phyloP scores from a whole-genome alignment of 768 basidiomycete species.

The Suillus fuscotomentosus region DNA sequence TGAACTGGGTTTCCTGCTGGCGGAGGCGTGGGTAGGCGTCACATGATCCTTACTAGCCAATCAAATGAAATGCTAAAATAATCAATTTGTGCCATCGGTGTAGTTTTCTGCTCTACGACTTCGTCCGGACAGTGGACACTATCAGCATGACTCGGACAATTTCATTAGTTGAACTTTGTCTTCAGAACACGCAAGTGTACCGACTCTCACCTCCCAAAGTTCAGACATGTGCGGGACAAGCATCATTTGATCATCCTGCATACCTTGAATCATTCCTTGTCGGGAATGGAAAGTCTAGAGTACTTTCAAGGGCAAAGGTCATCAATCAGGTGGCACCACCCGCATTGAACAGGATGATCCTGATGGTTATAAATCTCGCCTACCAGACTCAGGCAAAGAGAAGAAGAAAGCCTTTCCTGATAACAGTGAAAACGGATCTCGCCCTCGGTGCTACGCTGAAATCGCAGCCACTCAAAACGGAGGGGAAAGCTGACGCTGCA shows the following conservation, averaged over 20 bases:
- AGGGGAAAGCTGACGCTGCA: slow-evolving; percentile 56
- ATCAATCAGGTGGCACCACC: slow-evolving; percentile 61
- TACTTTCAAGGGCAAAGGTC: slow-evolving; percentile 69
- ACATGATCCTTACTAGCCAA: too few species aligned
- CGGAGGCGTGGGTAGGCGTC: slow-evolving; percentile 30
- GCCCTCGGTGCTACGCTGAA: slow-evolving; percentile 68
- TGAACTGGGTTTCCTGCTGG: slow-evolving; percentile 61
- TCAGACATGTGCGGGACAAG: neutral
- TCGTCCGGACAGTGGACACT: too few species aligned
- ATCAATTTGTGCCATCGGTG: too few species aligned
- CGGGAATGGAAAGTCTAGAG: slow-evolving; percentile 65
- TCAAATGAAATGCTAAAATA: too few species aligned
- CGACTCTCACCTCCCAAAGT: slow-evolving; percentile 5
- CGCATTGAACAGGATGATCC: slow-evolving; percentile 53
- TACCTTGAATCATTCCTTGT: slow-evolving; percentile 71
- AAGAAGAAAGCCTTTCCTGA: slow-evolving; percentile 31
- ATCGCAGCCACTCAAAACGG: slow-evolving; percentile 42
- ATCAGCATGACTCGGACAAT: too few species aligned
- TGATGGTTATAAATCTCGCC: slow-evolving; percentile 26
- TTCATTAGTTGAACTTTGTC: too few species aligned
- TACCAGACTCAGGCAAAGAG: slow-evolving; percentile 29
- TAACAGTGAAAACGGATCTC: slow-evolving; percentile 54
- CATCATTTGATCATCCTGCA: slow-evolving; percentile 3
- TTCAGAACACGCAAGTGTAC: too few species aligned
- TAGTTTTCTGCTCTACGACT: too few species aligned